phyloP scores from a whole-genome alignment of 2,329 filamentous ascomycete genomes.

The Ophiostoma populinum region DNA sequence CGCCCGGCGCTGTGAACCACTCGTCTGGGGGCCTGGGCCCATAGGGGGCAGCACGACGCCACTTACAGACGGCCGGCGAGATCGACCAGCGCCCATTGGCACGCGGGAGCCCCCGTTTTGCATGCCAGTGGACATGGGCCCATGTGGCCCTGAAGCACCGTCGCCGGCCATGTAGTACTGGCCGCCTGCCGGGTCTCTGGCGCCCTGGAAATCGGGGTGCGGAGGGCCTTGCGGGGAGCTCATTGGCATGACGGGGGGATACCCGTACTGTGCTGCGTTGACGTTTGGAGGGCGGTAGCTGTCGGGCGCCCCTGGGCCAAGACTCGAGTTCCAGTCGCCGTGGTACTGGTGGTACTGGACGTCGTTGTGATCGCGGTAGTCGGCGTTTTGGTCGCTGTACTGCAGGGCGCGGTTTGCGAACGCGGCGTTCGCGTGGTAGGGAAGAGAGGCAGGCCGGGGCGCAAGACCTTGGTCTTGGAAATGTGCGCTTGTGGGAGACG shows the following conservation, averaged over 20 bases:
- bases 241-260: conserved; percentile 4
- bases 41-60: conserved; percentile 5
- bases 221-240: conserved; percentile 7
- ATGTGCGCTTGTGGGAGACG: conserved; percentile 34
- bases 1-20: neutral
- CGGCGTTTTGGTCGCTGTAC: conserved; percentile 8
- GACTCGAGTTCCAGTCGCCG: conserved; percentile 11
- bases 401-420: conserved; percentile 16
- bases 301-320: conserved; percentile 39
- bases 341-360: too few relatives aligned
- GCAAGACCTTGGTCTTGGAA: conserved; percentile 35
- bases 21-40: conserved; percentile 10
- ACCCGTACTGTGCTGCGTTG: conserved; percentile 12
- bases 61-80: conserved; percentile 11
- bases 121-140: neutral
- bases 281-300: conserved; percentile 34
- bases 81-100: conserved; percentile 12
- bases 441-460: conserved; percentile 40
- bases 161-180: conserved; percentile 17
- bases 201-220: conserved; percentile 9
- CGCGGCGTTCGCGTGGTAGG: conserved; percentile 18
- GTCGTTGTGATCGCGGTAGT: neutral
- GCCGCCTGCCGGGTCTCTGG: conserved; percentile 13
- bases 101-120: conserved; percentile 5
- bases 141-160: neutral